Percentiles rank a stretch among this genome's conserved stretches.
phyloP scores from a whole-genome alignment of 768 basidiomycete species.

The Sistotremastrum niveocremeum region DNA sequence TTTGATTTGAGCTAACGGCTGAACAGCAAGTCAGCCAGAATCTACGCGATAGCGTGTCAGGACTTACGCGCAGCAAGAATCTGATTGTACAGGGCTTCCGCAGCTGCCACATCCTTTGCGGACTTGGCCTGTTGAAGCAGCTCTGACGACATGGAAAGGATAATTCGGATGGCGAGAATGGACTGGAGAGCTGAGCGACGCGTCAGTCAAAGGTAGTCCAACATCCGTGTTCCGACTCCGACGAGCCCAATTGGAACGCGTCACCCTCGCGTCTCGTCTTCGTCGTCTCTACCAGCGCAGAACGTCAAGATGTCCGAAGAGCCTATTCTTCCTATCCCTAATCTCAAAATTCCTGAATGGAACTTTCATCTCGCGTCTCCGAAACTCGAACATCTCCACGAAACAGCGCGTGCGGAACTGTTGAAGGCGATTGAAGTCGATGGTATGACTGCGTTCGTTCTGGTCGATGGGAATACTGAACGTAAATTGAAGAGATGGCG shows the following conservation, averaged over 20 bases:
- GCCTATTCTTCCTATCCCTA: slow-evolving; percentile 72
- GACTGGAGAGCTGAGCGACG: no score
- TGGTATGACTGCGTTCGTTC: slow-evolving; percentile 33
- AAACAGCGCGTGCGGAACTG: slow-evolving; percentile 48
- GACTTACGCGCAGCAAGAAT: slow-evolving; percentile 28
- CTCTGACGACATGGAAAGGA: slow-evolving; percentile 5
- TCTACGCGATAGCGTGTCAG: slow-evolving; percentile 4
- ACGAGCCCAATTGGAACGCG: slow-evolving; percentile 16
- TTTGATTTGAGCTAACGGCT: slow-evolving; percentile 22
- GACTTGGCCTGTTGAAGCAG: slow-evolving; percentile 46
- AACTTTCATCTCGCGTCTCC: slow-evolving; percentile 60
- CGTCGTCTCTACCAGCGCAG: slow-evolving; percentile 2
- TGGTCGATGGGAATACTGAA: background rate
- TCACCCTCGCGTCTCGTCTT: slow-evolving; percentile 8
- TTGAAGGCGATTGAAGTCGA: slow-evolving; percentile 68
- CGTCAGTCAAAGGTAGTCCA: no score
- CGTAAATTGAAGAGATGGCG: slow-evolving; percentile 55
- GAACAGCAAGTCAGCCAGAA: slow-evolving; percentile 4
- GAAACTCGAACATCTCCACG: slow-evolving; percentile 47
- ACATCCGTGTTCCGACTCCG: slow-evolving; percentile 8
- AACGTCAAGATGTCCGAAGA: slow-evolving; percentile 71
- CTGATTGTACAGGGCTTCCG: slow-evolving; percentile 64
- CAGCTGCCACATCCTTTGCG: slow-evolving; percentile 38
- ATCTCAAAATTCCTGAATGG: slow-evolving; percentile 69
- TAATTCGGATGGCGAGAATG: no score